phyloP scores from a whole-genome alignment of 2,329 filamentous ascomycete species.

The Colletotrichum sojae region DNA sequence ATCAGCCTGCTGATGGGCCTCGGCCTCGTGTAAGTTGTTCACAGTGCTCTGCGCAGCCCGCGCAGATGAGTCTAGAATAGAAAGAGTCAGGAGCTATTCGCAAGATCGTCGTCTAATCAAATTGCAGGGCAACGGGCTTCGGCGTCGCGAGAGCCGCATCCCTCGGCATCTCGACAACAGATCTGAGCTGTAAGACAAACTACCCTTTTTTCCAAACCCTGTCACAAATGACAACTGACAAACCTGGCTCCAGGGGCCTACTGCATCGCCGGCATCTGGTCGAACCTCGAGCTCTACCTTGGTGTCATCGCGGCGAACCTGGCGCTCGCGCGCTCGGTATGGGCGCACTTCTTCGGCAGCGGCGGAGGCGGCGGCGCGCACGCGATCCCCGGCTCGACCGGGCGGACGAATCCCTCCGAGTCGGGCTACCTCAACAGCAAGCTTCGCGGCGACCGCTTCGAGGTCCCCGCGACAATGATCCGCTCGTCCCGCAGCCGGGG shows the following conservation, averaged over 20 bases:
- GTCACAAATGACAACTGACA: not conserved
- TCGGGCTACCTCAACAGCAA: conserved; percentile 25
- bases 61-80: not conserved
- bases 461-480: conserved; percentile 17
- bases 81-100: not conserved
- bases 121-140: conserved; percentile 44
- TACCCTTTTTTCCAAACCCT: not conserved
- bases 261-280: conserved; percentile 54
- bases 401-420: conserved; percentile 23
- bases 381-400: conserved; percentile 8
- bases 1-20: conserved; percentile 51
- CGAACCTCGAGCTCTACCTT: conserved; percentile 53
- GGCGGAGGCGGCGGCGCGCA: not conserved
- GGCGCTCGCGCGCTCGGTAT: conserved; percentile 44
- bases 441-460: conserved; percentile 33
- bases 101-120: not conserved
- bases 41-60: not conserved
- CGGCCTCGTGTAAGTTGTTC: conserved; percentile 43
- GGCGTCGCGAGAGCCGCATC: conserved; percentile 44
- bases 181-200: conserved; percentile 44
- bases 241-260: conserved; percentile 45
- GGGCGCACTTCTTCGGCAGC: conserved; percentile 41
- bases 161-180: conserved; percentile 41
- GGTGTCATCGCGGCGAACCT: conserved; percentile 54
- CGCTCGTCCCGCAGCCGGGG: not conserved